phyloP scores from a whole-genome alignment of 768 basidiomycete genomes.

The Holtermannia corniformis region DNA sequence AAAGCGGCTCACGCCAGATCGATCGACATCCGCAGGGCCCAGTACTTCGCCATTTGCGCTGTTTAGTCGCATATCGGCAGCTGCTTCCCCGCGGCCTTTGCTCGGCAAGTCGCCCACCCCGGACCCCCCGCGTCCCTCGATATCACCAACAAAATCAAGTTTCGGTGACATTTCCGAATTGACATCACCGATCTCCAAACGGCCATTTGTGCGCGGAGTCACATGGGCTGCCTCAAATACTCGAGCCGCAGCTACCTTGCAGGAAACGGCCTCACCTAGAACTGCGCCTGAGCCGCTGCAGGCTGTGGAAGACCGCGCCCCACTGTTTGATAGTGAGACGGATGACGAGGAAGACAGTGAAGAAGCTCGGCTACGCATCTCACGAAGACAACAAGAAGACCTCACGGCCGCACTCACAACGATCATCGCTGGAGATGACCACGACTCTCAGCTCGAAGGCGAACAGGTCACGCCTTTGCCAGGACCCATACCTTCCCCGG shows the following conservation, averaged over 20 bases:
- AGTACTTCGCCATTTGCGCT: too few relatives aligned
- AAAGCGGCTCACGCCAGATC: too few relatives aligned
- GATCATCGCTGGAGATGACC: constrained; percentile 79
- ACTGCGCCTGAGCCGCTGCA: too few relatives aligned
- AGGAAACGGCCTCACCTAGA: too few relatives aligned
- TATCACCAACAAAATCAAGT: not conserved
- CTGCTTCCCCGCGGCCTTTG: too few relatives aligned
- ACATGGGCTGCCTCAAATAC: too few relatives aligned
- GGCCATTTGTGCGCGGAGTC: too few relatives aligned
- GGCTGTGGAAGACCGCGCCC: constrained; percentile 42
- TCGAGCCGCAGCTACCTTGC: too few relatives aligned
- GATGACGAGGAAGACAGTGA: constrained; percentile 47
- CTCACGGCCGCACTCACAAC: constrained; percentile 71
- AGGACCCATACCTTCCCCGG: constrained; percentile 5
- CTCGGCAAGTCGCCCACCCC: not conserved
- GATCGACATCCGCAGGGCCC: too few relatives aligned
- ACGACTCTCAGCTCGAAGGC: not conserved
- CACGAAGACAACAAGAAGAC: not conserved
- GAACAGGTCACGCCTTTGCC: not conserved
- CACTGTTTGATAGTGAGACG: constrained; percentile 65
- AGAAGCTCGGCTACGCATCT: constrained; percentile 5
- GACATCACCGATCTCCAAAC: too few relatives aligned
- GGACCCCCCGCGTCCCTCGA: not conserved
- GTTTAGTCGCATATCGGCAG: too few relatives aligned
- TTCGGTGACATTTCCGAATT: not conserved